Percentiles rank a stretch among this genome's conserved stretches.
Conservation (phyloP, 495 filamentous ascomycete species). For the Penicillium ucsense region DNA sequence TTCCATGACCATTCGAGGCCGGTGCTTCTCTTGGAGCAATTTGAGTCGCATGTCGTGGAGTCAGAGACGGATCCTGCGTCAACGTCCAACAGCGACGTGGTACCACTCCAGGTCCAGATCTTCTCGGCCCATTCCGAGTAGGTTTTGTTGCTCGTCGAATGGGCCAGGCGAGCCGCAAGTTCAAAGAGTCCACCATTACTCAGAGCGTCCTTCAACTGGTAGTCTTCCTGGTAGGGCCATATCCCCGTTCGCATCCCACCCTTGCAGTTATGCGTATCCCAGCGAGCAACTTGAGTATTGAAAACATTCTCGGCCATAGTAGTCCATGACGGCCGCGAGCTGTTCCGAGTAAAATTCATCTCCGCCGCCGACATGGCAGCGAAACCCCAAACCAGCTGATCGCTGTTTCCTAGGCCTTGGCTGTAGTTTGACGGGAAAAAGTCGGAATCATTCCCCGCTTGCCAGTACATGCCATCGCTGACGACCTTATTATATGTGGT, state of each 20-base stretch:
- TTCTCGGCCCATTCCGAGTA: conserved; percentile 62
- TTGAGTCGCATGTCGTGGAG: conserved; percentile 33
- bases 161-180: conserved; percentile 57
- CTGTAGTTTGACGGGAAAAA: conserved; percentile 56
- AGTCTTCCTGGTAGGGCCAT: conserved; percentile 31
- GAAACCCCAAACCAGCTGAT: conserved; percentile 62
- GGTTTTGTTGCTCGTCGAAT: conserved; percentile 60
- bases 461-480: conserved; percentile 44
- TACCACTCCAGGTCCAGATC: conserved; percentile 57
- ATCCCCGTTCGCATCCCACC: conserved; percentile 46
- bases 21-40: conserved; percentile 44
- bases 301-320: conserved; percentile 65
- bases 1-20: conserved; percentile 60
- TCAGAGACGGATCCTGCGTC: conserved; percentile 54
- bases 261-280: conserved; percentile 35
- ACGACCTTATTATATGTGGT: conserved; percentile 48
- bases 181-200: conserved; percentile 63
- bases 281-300: conserved; percentile 50
- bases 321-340: conserved; percentile 49
- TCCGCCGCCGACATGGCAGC: conserved; percentile 61
- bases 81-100: conserved; percentile 42
- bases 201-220: conserved; percentile 54
- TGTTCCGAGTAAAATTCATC: conserved; percentile 49
- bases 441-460: conserved; percentile 48
- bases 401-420: conserved; percentile 47